Base-by-base conservation (phyloP, 768 basidiomycete species). In the Mrakia hoshinonis region DNA sequence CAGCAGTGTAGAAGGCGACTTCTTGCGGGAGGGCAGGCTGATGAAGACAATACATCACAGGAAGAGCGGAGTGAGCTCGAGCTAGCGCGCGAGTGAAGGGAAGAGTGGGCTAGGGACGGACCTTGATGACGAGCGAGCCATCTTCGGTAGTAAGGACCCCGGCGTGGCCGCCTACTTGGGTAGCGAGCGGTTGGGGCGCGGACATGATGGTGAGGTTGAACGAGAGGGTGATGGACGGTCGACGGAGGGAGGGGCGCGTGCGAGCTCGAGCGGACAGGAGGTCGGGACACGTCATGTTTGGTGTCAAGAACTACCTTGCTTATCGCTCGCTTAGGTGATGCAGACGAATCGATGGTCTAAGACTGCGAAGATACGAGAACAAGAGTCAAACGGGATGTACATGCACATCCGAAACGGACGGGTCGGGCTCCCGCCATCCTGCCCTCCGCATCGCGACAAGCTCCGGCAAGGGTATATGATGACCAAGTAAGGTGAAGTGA, bases 121-220 rank as follows among this genome's bases (percentile, higher is more conserved):
- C 79, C 72, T 80, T 80, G 75, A 80, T 78, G 52, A 80, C 77
- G 22, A 79, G 72, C 38, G 74, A 75, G 2, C 79, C 78, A 22
- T 75, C 75, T 10, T 74, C 76, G 70, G 79, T 78, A 9, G 75
- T 76, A 69, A 78, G 74, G 67, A 80, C 77, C 29, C 75, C 75
- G 49, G 73, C 74, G 66, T 80, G 80, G 11, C 80, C 80, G 11
- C 77, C 80, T 10, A 79, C 77, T 69, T 80, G 79, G 58, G 76
- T 74, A 26, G 70, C 64, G 4, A 80, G 76, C 4, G 77, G 76
- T 26, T 74, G 77, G 43, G 75, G 64, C 3, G 43, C 31, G 46
- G 47, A 49, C 12, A 47, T 20, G 29, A 51, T 65, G 24, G 46
- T 11, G 36, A 34, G 12, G 34, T 22, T 22, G 58, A 11, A n/a